These are phyloP conservation scores for Brassica napus DNA, from an alignment of 345 rosid genomes.

Conservation along the genomic window DNA sequence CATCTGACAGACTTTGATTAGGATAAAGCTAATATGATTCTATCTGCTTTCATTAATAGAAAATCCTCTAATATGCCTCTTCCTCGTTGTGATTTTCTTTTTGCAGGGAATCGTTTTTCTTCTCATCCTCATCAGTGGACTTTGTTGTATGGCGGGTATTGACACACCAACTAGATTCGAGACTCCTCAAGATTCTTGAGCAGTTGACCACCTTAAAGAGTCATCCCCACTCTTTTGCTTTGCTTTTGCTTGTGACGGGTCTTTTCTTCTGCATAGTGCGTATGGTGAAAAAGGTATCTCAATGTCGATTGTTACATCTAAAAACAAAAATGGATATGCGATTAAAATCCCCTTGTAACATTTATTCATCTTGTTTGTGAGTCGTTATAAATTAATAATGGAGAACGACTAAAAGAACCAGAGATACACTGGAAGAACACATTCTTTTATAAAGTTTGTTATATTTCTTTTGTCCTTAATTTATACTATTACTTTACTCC, in stretches of 20 bases:
- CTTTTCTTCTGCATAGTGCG: slow-evolving; percentile 37
- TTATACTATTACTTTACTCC: background rate
- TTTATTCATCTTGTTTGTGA: slow-evolving; percentile 38
- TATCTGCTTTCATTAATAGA: background rate
- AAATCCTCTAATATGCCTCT: slow-evolving; percentile 31
- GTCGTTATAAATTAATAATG: slow-evolving; percentile 36
- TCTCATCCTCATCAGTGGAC: slow-evolving; percentile 82
- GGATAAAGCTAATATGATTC: slow-evolving; percentile 3
- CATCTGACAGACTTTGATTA: background rate
- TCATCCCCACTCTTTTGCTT: slow-evolving; percentile 32
- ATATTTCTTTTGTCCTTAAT: slow-evolving; percentile 7
- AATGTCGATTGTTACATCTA: slow-evolving; percentile 26
- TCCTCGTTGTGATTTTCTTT: slow-evolving; percentile 14
- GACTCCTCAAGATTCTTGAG: slow-evolving; percentile 87
- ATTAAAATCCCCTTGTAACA: slow-evolving; percentile 36
- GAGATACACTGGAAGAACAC: slow-evolving; percentile 24
- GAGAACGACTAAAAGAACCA: slow-evolving; percentile 25
- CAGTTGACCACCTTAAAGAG: slow-evolving; percentile 19
- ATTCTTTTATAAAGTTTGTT: slow-evolving; percentile 20
- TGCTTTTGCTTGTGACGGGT: slow-evolving; percentile 33
- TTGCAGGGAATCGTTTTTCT: slow-evolving; percentile 87
- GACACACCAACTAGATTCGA: slow-evolving; percentile 94
- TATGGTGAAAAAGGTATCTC: slow-evolving; percentile 28
- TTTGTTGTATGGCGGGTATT: slow-evolving; percentile 97
- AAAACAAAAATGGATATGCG: slow-evolving; percentile 36